These are phyloP conservation scores for Pichia sporocuriosa DNA, from an alignment of 805 yeast genomes.

Conservation along the genomic window DNA sequence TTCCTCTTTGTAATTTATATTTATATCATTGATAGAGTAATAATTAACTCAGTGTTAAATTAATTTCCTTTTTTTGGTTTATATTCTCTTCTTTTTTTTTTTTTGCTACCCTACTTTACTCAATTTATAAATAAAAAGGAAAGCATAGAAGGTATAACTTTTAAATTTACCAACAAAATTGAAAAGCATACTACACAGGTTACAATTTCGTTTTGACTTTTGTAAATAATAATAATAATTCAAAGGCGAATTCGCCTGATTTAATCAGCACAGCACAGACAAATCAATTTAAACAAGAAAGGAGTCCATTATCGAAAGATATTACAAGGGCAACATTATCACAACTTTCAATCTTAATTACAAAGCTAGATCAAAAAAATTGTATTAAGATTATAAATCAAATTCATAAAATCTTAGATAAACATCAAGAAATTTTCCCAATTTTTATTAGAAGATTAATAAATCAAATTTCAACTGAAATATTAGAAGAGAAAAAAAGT, in stretches of 20 bases:
- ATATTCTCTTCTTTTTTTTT: no score
- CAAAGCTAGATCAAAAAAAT: constrained; percentile 37
- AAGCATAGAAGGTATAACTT: no score
- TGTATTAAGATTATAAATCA: constrained; percentile 35
- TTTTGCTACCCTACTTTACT: no score
- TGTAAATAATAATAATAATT: constrained; percentile 12
- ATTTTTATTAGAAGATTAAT: constrained; percentile 29
- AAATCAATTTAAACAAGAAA: constrained; percentile 1
- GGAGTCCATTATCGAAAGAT: constrained; percentile 13
- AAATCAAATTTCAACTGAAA: constrained; percentile 26
- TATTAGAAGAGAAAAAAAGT: constrained; percentile 13
- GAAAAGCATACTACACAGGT: background rate
- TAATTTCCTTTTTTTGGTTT: no score
- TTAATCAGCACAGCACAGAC: background rate
- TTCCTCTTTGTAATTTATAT: no score
- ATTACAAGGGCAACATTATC: constrained; percentile 34
- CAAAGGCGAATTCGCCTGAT: constrained; percentile 23
- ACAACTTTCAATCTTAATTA: constrained; percentile 47
- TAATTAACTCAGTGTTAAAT: no score
- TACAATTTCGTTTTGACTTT: constrained; percentile 9
- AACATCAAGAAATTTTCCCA: constrained; percentile 30
- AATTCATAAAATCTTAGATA: constrained; percentile 40
- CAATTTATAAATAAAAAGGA: no score
- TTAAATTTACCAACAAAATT: no score
- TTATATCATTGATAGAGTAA: no score